phyloP scores from a whole-genome alignment of 106 monocot species.

The Allium fistulosum region DNA sequence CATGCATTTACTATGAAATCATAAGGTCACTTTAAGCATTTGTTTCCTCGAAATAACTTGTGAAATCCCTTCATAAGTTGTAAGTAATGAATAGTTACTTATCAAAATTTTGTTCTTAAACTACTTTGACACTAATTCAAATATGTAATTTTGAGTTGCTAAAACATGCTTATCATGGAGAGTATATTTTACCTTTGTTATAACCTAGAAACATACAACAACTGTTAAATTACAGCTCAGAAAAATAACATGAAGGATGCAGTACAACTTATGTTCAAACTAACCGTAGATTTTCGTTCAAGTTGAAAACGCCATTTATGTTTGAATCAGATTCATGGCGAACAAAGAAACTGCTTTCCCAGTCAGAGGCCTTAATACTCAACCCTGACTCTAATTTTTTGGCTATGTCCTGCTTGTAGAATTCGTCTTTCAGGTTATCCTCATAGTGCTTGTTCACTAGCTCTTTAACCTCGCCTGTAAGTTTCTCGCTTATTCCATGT shows the following conservation, averaged over 20 bases:
- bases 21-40: not conserved
- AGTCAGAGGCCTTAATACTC: not conserved
- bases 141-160: not conserved
- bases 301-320: conserved; percentile 16
- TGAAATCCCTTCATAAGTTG: no score
- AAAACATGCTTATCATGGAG: not conserved
- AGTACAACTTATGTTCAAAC: not conserved
- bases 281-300: conserved; percentile 29
- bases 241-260: not conserved
- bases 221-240: not conserved
- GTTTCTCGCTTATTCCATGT: conserved; percentile 28
- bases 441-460: conserved; percentile 32
- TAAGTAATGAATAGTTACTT: not conserved
- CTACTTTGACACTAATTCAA: not conserved
- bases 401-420: conserved; percentile 24
- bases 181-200: not conserved
- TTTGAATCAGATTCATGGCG: conserved; percentile 38
- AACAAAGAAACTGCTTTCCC: conserved; percentile 36
- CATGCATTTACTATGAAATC: not conserved
- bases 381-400: conserved; percentile 8
- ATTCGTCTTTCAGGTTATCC: conserved; percentile 19
- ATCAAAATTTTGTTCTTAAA: not conserved
- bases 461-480: conserved; percentile 22
- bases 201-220: not conserved
- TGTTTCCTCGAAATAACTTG: no score